Percentiles rank a stretch among this genome's conserved stretches.
These are phyloP conservation scores for Vicia faba DNA, from an alignment of 306 rosid genomes.

Conservation along the genomic window DNA sequence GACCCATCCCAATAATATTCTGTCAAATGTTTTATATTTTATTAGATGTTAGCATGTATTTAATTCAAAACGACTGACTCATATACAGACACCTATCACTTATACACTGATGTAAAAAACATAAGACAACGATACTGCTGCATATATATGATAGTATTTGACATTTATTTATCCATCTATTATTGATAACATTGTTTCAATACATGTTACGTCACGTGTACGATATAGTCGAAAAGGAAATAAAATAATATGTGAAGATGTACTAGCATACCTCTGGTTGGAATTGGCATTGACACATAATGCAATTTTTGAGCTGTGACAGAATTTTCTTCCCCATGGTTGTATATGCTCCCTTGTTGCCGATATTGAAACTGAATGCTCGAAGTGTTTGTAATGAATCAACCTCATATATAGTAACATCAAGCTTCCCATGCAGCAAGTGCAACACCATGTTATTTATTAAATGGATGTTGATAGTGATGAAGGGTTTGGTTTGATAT, in stretches of 20 bases:
- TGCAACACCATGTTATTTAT: conserved; percentile 12
- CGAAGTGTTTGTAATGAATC: conserved; percentile 29
- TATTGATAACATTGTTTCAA: too few relatives aligned
- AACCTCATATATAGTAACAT: conserved; percentile 38
- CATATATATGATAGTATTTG: too few relatives aligned
- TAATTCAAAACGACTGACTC: too few relatives aligned
- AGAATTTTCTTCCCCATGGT: conserved; percentile 49
- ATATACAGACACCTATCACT: neutral
- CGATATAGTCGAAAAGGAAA: neutral
- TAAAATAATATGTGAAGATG: neutral
- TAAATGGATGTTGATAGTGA: conserved; percentile 29
- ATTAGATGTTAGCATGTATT: neutral
- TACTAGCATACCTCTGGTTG: conserved; percentile 59
- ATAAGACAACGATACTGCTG: neutral
- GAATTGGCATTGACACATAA: conserved; percentile 36
- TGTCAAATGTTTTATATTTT: conserved; percentile 26
- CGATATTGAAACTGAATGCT: conserved; percentile 26
- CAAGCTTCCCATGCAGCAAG: conserved; percentile 44
- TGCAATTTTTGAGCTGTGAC: conserved; percentile 51
- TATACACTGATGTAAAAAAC: too few relatives aligned
- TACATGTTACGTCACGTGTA: neutral
- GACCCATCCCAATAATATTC: conserved; percentile 44
- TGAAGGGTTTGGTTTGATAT: conserved; percentile 21
- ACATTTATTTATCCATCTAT: too few relatives aligned
- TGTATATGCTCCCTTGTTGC: conserved; percentile 43